A percentile compares a stretch with the other conserved stretches of the same genome.
These are phyloP conservation scores for Pseudognaphalium luteoalbum DNA, from an alignment of 129 eudicot species.

Conservation along the genomic window DNA sequence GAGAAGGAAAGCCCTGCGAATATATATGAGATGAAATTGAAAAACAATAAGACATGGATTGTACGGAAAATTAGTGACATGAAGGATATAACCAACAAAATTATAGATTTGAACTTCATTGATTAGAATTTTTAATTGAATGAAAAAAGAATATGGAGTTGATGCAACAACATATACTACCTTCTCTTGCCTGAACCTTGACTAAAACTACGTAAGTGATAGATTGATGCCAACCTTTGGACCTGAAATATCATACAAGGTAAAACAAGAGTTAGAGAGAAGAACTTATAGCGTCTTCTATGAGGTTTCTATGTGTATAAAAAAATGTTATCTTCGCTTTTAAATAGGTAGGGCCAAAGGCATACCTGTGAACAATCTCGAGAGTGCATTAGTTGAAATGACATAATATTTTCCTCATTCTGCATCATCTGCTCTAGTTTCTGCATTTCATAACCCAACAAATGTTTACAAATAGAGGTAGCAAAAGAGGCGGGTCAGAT, in stretches of 20 bases:
- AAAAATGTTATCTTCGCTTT: not conserved
- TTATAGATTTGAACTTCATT: not conserved
- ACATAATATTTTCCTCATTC: conserved; percentile 53
- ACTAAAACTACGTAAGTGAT: conserved; percentile 68
- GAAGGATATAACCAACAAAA: not conserved
- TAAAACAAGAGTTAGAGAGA: not conserved
- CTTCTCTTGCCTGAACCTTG: conserved; percentile 88
- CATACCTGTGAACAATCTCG: conserved; percentile 90
- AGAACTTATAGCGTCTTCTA: not conserved
- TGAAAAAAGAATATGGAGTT: not conserved
- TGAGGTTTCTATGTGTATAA: not conserved
- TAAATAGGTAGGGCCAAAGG: not conserved
- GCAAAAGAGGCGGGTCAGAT: too few relatives aligned
- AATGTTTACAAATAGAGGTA: not conserved
- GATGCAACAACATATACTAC: conserved; percentile 30
- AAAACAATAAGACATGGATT: not conserved
- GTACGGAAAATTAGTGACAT: not conserved
- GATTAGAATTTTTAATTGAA: not conserved
- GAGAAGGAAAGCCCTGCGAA: too few relatives aligned
- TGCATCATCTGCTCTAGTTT: conserved; percentile 71
- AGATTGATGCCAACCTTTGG: conserved; percentile 73
- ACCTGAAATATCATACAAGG: conserved; percentile 41
- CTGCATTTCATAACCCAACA: conserved; percentile 46
- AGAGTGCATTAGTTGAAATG: conserved; percentile 73
- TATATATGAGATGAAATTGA: not conserved